Conservation (phyloP, 192 early-diverging fungal species). For the Gryganskiella cystojenkinii region DNA sequence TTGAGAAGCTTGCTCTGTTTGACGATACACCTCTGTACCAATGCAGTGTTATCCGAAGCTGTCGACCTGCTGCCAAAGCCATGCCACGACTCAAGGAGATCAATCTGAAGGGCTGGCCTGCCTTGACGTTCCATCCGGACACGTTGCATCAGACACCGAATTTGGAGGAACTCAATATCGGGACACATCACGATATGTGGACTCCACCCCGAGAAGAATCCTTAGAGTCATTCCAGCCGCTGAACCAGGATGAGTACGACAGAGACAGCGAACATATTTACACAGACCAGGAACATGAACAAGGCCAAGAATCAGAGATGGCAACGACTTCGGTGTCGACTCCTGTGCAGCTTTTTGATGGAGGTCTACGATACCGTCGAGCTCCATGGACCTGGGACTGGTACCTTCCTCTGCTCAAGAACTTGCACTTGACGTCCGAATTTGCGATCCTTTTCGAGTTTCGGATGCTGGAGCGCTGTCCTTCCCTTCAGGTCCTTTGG, state of each 20-base stretch:
- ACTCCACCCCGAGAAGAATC: not conserved
- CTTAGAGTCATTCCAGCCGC: no score
- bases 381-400: not conserved
- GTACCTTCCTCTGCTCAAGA: not conserved
- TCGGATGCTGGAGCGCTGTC: not conserved
- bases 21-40: no score
- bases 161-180: not conserved
- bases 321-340: not conserved
- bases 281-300: no score
- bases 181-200: not conserved
- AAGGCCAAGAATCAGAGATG: not conserved
- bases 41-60: not conserved
- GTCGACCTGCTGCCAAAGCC: not conserved
- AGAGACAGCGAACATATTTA: no score
- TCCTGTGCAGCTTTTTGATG: no score
- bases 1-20: no score
- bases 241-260: no score
- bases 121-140: not conserved
- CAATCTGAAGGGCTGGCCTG: not conserved
- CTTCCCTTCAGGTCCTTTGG: no score
- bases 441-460: constrained; percentile 5
- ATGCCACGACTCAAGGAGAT: not conserved
- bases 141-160: not conserved
- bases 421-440: not conserved
- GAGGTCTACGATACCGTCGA: not conserved